phyloP scores from a whole-genome alignment of 352 stramenopile genomes.

The Chrysophaeum taylorii region DNA sequence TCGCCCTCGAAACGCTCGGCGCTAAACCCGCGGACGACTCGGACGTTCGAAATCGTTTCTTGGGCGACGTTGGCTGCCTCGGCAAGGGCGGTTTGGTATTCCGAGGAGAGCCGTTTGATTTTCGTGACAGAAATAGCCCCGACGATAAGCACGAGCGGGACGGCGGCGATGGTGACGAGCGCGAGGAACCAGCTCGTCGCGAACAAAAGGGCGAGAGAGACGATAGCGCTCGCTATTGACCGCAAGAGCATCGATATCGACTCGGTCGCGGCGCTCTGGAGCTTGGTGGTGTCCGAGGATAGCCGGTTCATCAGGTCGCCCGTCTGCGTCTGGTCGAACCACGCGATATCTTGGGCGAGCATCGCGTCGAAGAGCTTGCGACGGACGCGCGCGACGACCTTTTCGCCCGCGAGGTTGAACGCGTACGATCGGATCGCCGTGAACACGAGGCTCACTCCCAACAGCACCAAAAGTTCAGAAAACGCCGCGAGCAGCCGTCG shows the following conservation, averaged over 20 bases:
- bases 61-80: constrained; percentile 22
- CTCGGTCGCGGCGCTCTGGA: constrained; percentile 31
- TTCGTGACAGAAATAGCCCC: constrained; percentile 22
- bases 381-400: constrained; percentile 33
- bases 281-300: constrained; percentile 37
- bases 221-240: neutral
- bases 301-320: constrained; percentile 49
- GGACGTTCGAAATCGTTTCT: constrained; percentile 28
- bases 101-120: constrained; percentile 23
- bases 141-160: constrained; percentile 51
- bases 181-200: constrained; percentile 55
- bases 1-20: constrained; percentile 36
- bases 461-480: neutral
- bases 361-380: constrained; percentile 40
- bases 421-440: neutral
- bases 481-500: neutral
- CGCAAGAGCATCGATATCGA: constrained; percentile 17
- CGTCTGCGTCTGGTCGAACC: constrained; percentile 49
- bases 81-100: constrained; percentile 27
- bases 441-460: constrained; percentile 6
- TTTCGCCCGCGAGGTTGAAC: constrained; percentile 23
- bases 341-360: constrained; percentile 49
- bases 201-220: constrained; percentile 35
- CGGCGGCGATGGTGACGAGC: constrained; percentile 49
- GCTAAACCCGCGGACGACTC: constrained; percentile 27